These are phyloP conservation scores for Hibiscus tridactylites DNA, from an alignment of 345 rosid species.

Conservation along the genomic window DNA sequence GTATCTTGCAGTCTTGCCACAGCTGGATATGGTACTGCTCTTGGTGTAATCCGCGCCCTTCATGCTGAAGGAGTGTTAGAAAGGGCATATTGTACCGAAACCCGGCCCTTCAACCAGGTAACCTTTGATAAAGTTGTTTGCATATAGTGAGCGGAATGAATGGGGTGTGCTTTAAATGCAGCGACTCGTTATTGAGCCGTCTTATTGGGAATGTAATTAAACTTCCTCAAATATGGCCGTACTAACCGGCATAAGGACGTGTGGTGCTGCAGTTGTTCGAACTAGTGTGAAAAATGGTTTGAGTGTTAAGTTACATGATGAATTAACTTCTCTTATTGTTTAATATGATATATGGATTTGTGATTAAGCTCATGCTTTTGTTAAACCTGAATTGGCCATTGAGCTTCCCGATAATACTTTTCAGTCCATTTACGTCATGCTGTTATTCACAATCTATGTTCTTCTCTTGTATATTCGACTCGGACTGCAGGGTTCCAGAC, in stretches of 20 bases:
- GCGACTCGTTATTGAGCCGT: not conserved
- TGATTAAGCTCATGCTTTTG: no score
- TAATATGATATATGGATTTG: no score
- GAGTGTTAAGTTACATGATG: not conserved
- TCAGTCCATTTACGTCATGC: not conserved
- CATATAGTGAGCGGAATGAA: not conserved
- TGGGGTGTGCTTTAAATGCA: no score
- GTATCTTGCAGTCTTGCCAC: constrained; percentile 71
- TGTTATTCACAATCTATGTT: not conserved
- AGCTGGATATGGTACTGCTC: constrained; percentile 96
- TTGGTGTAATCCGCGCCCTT: constrained; percentile 87
- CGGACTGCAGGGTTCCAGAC: constrained; percentile 74
- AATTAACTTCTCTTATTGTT: no score
- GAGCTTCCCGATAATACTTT: not conserved
- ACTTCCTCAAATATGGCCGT: not conserved
- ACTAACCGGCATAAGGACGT: not conserved
- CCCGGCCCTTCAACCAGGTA: constrained; percentile 97
- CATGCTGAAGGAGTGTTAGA: constrained; percentile 56
- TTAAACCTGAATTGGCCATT: not conserved
- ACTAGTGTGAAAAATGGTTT: not conserved
- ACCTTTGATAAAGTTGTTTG: constrained; percentile 11
- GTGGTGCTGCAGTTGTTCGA: not conserved
- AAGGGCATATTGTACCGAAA: constrained; percentile 93
- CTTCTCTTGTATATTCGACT: not conserved
- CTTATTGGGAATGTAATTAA: not conserved